These are phyloP conservation scores for Schoenoplectus triqueter DNA, from an alignment of 202 grass and related monocot genomes.

Conservation along the genomic window DNA sequence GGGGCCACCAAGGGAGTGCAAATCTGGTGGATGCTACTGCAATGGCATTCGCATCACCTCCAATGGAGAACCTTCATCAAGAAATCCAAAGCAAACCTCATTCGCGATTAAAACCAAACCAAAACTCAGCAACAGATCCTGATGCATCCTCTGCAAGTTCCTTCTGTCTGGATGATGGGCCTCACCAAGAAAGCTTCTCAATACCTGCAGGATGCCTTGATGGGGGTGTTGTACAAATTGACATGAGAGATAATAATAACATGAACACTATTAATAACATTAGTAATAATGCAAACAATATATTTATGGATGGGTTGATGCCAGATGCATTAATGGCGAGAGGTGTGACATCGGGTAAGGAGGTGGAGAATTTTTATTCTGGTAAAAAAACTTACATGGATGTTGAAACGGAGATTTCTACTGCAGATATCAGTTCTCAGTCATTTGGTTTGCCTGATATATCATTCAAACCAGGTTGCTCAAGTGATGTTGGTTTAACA, in stretches of 20 bases:
- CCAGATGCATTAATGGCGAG: conserved; percentile 77
- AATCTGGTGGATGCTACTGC: conserved; percentile 53
- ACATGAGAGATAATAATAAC: conserved; percentile 72
- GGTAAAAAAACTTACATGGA: conserved; percentile 73
- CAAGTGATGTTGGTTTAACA: conserved; percentile 73
- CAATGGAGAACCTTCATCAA: conserved; percentile 80
- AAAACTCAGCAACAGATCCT: conserved; percentile 67
- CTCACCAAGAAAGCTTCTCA: conserved; percentile 67
- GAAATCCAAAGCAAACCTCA: conserved; percentile 86
- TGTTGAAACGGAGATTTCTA: conserved; percentile 83
- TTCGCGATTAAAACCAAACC: conserved; percentile 65
- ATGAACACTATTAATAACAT: conserved; percentile 31
- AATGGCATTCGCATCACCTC: conserved; percentile 42
- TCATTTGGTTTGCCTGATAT: conserved; percentile 87
- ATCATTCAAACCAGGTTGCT: conserved; percentile 81
- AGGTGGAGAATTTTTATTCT: conserved; percentile 68
- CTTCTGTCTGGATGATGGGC: conserved; percentile 88
- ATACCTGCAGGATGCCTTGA: conserved; percentile 75
- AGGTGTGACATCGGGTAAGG: conserved; percentile 66
- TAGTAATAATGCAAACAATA: conserved; percentile 27
- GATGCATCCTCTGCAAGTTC: conserved; percentile 96
- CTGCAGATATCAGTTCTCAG: conserved; percentile 94
- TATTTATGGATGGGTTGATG: conserved; percentile 66
- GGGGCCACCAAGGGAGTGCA: conserved; percentile 64
- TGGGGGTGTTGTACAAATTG: conserved; percentile 71